A percentile compares a stretch with the other conserved stretches of the same genome.
Conservation (phyloP, 2,329 filamentous ascomycete species). For the Epichloe amarillans region DNA sequence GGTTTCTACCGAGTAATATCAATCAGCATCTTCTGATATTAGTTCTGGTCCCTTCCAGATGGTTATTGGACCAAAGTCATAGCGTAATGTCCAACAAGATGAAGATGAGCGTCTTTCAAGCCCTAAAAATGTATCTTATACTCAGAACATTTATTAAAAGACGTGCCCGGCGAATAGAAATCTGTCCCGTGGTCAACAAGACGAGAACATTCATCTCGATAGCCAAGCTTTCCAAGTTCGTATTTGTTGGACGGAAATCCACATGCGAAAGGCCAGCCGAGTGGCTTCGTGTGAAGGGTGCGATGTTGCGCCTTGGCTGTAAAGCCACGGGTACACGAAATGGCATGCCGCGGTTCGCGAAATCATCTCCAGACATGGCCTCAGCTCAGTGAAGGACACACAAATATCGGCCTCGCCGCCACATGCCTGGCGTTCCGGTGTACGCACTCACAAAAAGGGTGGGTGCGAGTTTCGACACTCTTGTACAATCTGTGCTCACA, state of each 20-base stretch:
- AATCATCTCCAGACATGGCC: neutral
- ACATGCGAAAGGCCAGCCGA: neutral
- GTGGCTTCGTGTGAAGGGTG: neutral
- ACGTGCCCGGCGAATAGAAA: neutral
- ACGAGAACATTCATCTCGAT: neutral
- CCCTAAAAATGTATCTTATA: too few species aligned
- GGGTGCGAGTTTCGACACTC: neutral
- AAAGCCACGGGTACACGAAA: neutral
- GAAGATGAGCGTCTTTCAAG: neutral
- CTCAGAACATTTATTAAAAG: neutral
- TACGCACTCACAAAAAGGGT: neutral
- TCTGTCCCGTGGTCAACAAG: too few species aligned
- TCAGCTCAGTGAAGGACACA: neutral
- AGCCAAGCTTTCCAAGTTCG: too few species aligned
- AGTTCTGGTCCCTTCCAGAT: neutral
- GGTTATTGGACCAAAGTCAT: neutral
- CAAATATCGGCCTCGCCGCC: neutral
- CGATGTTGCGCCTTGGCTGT: neutral
- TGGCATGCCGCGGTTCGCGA: neutral
- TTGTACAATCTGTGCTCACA: neutral
- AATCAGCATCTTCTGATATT: neutral
- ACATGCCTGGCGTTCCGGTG: neutral
- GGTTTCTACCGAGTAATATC: neutral
- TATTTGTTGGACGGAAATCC: too few species aligned
- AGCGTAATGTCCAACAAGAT: neutral